A percentile compares a stretch with the other conserved stretches of the same genome.
Evolutionary conservation across 2,329 filamentous ascomycete species (phyloP).

Genomic region (Fusarium pseudocircinatum): DNA sequence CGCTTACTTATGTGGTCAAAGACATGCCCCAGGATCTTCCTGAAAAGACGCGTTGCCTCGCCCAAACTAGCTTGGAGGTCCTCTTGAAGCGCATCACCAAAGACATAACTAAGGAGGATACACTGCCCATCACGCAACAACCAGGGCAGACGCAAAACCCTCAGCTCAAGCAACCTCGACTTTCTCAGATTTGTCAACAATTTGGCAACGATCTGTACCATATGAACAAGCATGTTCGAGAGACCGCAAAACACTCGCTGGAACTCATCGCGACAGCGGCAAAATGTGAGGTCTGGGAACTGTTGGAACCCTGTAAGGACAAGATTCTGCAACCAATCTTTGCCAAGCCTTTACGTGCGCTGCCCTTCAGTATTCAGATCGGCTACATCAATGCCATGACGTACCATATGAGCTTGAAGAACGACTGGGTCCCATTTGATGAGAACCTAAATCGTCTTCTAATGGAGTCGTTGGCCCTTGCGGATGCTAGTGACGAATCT

Average conservation of each 20-base stretch:
- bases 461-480: slow-evolving; percentile 91
- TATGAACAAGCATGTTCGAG: slow-evolving; percentile 94
- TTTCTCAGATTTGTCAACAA: slow-evolving; percentile 82
- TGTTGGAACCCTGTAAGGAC: slow-evolving; percentile 90
- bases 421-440: slow-evolving; percentile 90
- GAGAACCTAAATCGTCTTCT: slow-evolving; percentile 89
- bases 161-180: slow-evolving; percentile 63
- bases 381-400: slow-evolving; percentile 98
- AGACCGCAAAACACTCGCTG: slow-evolving; percentile 84
- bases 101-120: slow-evolving; percentile 80
- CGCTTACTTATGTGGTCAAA: slow-evolving; percentile 97
- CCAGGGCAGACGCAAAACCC: slow-evolving; percentile 51
- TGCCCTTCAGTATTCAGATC: slow-evolving; percentile 95
- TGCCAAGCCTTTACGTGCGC: slow-evolving; percentile 89
- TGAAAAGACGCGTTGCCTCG: slow-evolving; percentile 84
- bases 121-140: slow-evolving; percentile 50
- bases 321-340: slow-evolving; percentile 91
- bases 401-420: slow-evolving; percentile 89
- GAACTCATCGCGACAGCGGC: slow-evolving; percentile 83
- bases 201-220: slow-evolving; percentile 91
- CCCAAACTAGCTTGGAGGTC: slow-evolving; percentile 83
- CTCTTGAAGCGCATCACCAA: slow-evolving; percentile 83
- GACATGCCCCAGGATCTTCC: slow-evolving; percentile 96
- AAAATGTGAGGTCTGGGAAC: slow-evolving; percentile 82
- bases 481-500: slow-evolving; percentile 93